A percentile compares a stretch with the other conserved stretches of the same genome.
Evolutionary conservation across 352 stramenopile genomes (phyloP).

Genomic region (Phytophthora boehmeriae): DNA sequence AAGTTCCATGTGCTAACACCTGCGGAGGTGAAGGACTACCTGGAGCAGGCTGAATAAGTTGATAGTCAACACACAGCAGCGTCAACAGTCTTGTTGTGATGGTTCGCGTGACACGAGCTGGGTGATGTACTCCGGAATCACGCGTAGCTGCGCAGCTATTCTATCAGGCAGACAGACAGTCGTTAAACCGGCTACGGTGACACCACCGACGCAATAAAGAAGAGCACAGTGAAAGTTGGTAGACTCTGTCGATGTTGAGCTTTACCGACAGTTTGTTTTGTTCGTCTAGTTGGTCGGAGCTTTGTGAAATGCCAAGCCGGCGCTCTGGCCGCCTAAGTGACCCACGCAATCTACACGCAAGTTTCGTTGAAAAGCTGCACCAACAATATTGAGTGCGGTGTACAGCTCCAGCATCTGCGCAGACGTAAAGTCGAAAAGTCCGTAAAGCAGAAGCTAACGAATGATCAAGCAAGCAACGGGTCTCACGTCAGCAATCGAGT

Average conservation of each 20-base stretch:
- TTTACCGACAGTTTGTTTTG: slow-evolving; percentile 12
- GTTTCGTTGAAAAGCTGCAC: slow-evolving; percentile 62
- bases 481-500: slow-evolving; percentile 7
- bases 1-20: slow-evolving; percentile 98
- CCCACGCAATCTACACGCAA: slow-evolving; percentile 77
- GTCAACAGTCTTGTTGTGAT: slow-evolving; percentile 25
- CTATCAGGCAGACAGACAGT: slow-evolving; percentile 3
- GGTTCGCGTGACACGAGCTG: slow-evolving; percentile 4
- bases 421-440: slow-evolving; percentile 64
- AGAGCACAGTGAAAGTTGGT: slow-evolving; percentile 20
- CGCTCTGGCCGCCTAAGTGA: slow-evolving; percentile 71
- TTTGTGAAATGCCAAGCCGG: slow-evolving; percentile 61
- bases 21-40: slow-evolving; percentile 99
- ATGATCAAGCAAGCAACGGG: background rate
- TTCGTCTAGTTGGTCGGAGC: slow-evolving; percentile 32
- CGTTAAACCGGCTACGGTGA: slow-evolving; percentile 21
- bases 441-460: slow-evolving; percentile 63
- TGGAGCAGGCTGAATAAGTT: slow-evolving; percentile 98
- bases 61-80: slow-evolving; percentile 10
- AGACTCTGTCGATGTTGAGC: slow-evolving; percentile 8
- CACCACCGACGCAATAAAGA: slow-evolving; percentile 35
- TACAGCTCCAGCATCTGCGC: slow-evolving; percentile 71
- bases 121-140: slow-evolving; percentile 7
- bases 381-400: slow-evolving; percentile 63
- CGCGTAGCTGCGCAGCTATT: slow-evolving; percentile 11